A percentile compares a stretch with the other conserved stretches of the same genome.
phyloP scores from a whole-genome alignment of 495 filamentous ascomycete genomes.

The Neurospora africana region DNA sequence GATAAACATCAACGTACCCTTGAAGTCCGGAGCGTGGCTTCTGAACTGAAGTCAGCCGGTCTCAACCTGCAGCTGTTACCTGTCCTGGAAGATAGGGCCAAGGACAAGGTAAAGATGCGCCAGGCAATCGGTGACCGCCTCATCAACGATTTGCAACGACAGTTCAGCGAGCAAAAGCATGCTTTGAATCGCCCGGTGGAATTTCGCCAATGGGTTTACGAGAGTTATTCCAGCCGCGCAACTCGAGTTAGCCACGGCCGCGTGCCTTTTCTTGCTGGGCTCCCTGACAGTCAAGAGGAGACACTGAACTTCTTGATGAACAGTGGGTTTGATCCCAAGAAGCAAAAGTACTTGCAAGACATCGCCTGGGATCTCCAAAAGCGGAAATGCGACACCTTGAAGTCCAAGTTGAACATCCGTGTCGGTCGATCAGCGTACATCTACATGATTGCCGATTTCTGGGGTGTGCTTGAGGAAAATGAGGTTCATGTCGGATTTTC shows the following conservation, averaged over 20 bases:
- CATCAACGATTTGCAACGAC: conserved; percentile 43
- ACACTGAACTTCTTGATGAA: conserved; percentile 46
- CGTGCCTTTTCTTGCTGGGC: conserved; percentile 37
- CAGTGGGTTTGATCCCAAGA: conserved; percentile 54
- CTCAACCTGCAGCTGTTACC: conserved; percentile 71
- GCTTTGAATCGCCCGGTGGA: conserved; percentile 39
- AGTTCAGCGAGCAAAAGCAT: conserved; percentile 49
- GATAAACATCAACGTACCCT: conserved; percentile 51
- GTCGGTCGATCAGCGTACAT: conserved; percentile 67
- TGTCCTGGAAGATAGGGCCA: conserved; percentile 59
- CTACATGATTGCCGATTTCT: conserved; percentile 75
- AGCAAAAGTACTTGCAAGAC: conserved; percentile 48
- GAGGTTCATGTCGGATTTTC: conserved; percentile 81
- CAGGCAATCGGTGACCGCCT: conserved; percentile 49
- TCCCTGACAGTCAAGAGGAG: conserved; percentile 44
- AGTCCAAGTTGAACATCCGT: conserved; percentile 56
- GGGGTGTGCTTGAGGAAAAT: conserved; percentile 54
- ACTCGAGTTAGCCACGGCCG: conserved; percentile 23
- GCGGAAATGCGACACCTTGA: conserved; percentile 44
- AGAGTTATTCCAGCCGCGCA: conserved; percentile 25
- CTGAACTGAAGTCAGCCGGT: conserved; percentile 49
- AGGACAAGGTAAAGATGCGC: conserved; percentile 36
- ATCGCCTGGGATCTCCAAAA: conserved; percentile 44
- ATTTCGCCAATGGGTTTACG: conserved; percentile 49
- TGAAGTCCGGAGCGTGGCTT: conserved; percentile 57